Conservation (phyloP, 2,329 filamentous ascomycete genomes). For the Thelonectria rubi region DNA sequence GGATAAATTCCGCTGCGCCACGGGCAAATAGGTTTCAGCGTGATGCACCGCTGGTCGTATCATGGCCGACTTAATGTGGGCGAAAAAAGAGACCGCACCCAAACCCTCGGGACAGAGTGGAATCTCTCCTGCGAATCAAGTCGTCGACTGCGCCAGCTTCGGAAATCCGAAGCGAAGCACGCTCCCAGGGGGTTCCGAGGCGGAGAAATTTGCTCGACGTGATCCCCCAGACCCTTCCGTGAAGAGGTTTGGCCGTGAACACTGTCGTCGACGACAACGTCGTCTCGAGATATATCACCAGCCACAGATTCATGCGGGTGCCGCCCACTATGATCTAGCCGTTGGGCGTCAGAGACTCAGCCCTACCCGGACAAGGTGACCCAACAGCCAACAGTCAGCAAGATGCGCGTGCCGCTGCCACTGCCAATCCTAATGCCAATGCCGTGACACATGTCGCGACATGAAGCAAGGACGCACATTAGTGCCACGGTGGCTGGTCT, state of each 20-base stretch:
- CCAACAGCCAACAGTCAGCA: slow-evolving; percentile 10
- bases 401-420: slow-evolving; percentile 8
- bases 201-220: not conserved
- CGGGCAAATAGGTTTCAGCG: slow-evolving; percentile 22
- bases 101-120: slow-evolving; percentile 27
- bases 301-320: slow-evolving; percentile 4
- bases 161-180: slow-evolving; percentile 15
- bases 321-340: slow-evolving; percentile 8
- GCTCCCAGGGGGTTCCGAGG: not conserved
- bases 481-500: slow-evolving; percentile 2
- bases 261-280: not conserved
- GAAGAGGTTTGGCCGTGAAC: not conserved
- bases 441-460: slow-evolving; percentile 18
- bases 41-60: slow-evolving; percentile 21
- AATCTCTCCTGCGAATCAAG: slow-evolving; percentile 15
- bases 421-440: not conserved
- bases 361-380: slow-evolving; percentile 20
- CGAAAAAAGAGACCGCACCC: slow-evolving; percentile 18
- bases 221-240: not conserved
- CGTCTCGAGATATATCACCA: not conserved
- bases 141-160: slow-evolving; percentile 13
- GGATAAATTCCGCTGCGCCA: slow-evolving; percentile 28
- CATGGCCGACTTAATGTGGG: slow-evolving; percentile 24
- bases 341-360: slow-evolving; percentile 18
- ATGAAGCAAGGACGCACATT: slow-evolving; percentile 10